Base-by-base conservation (phyloP, 306 rosid genomes). In the Lathyrus tuberosus region DNA sequence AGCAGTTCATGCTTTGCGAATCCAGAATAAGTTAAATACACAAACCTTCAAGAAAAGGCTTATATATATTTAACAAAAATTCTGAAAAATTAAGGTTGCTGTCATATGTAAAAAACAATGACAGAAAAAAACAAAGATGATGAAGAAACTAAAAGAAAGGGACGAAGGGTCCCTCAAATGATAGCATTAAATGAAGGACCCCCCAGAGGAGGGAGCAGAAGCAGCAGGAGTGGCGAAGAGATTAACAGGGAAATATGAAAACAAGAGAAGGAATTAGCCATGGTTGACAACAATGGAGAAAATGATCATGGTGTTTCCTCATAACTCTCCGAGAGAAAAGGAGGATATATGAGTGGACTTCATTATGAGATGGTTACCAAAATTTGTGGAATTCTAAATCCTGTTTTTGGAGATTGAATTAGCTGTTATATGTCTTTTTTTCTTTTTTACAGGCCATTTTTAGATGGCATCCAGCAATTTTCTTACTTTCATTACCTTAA, bases 111-210 rank as follows among this genome's bases (percentile, higher is more conserved):
- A 16, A 42, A 54, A 35, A 16, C 13, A 66, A 56, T 18, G 44
- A 1, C 22, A 41, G 30, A 9, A n/a, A 43, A 26, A 65, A 59
- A 62, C 47, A 41, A 33, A 15, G 61, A 56, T 6, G 15, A 63
- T 42, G n/a, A 24, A 44, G 31, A 20, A 30, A 4, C 7, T 30
- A 65, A 2, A n/a, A 11, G 15, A 22, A 65, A 58, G 62, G 59
- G 42, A 33, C 16, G 54, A 58, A 69, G 94, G 97, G 94, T 83
- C 96, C 97, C 82, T 68, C 95, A 81, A 74, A 58, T 62, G 11
- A 24, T 40, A n/a, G 22, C 48, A 81, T 79, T 73, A 57, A 57
- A 79, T 76, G 93, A 89, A 92, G 95, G 95, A 92, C 96, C 98
- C 92, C 88, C 72, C 74, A 64, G 46, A 8, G 62, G 74, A 24